Evolutionary conservation across 2,329 filamentous ascomycete species (phyloP), one percentile per base, ranked within the genome.

Genomic region (Pseudopyricularia javanii): DNA sequence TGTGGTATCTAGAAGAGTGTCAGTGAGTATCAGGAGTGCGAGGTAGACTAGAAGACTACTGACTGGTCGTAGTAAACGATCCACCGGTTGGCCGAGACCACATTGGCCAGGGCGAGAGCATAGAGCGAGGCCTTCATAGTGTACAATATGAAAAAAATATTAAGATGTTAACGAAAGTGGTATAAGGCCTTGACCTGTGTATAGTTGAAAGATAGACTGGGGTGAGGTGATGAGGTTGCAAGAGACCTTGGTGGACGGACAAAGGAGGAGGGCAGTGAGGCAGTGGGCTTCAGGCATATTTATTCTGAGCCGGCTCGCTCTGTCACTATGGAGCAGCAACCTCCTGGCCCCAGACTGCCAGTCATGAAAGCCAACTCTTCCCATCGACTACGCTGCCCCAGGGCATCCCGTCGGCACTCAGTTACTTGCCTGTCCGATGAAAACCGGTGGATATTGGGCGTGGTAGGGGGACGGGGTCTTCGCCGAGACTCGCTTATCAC

Each of bases 1-100:
- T 56, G 49, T 56, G 55, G 30, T 40, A 53, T 11, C 37, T 43
- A n/a, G n/a, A n/a, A n/a, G n/a, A n/a, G n/a, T n/a, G n/a, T n/a
- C n/a, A n/a, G n/a, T n/a, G n/a, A n/a, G n/a, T n/a, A n/a, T n/a
- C n/a, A n/a, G n/a, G n/a, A n/a, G n/a, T n/a, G n/a, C n/a, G n/a
- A n/a, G n/a, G n/a, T n/a, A n/a, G n/a, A n/a, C n/a, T n/a, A n/a
- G n/a, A n/a, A n/a, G n/a, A n/a, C n/a, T n/a, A n/a, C n/a, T n/a
- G n/a, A 55, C 47, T 56, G 55, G 53, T 54, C 55, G 35, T 54
- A 56, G 49, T 56, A 56, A 15, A 56, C 22, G 28, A 50, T 35
- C 30, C 51, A 56, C 20, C 51, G 52, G 22, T 50, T 33, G n/a
- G 50, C 30, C 28, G 12, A 15, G 32, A 26, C 37, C 37, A 35